A percentile compares a stretch with the other conserved stretches of the same genome.
Evolutionary conservation across 2,329 filamentous ascomycete genomes (phyloP).

Genomic region (Colletotrichum lindemuthianum): DNA sequence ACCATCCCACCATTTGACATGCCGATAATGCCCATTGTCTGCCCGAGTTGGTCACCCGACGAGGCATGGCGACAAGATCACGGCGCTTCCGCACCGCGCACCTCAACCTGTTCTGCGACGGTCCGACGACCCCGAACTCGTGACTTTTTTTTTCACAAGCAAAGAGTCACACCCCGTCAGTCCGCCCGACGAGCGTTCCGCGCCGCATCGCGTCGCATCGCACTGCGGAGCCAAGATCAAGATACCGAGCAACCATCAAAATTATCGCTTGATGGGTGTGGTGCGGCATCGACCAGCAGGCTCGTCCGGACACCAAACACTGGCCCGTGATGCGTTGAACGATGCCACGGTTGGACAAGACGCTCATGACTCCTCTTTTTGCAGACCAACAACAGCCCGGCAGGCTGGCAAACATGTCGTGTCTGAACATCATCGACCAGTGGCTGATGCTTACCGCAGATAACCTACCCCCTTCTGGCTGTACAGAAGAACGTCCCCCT

Average conservation of each 20-base stretch:
- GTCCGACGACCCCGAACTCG: conserved; percentile 26
- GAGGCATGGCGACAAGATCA: conserved; percentile 23
- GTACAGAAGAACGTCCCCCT: background rate
- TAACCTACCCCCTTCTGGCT: background rate
- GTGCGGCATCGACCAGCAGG: background rate
- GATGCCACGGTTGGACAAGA: background rate
- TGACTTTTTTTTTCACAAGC: conserved; percentile 3
- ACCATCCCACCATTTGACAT: background rate
- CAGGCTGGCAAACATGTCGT: background rate
- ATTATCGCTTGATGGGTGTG: conserved; percentile 1
- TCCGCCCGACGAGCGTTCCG: no score
- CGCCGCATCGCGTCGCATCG: background rate
- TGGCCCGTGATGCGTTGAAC: background rate
- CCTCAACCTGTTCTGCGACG: conserved; percentile 17
- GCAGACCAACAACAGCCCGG: conserved; percentile 1
- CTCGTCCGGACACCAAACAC: conserved; percentile 8
- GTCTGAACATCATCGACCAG: background rate
- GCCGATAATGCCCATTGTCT: conserved; percentile 1
- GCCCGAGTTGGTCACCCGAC: conserved; percentile 14
- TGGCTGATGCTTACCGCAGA: conserved; percentile 29
- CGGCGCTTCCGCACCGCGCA: conserved; percentile 14
- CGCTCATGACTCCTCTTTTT: background rate
- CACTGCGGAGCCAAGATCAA: conserved; percentile 21
- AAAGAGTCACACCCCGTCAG: conserved; percentile 8
- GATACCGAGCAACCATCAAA: background rate